A percentile compares a stretch with the other conserved stretches of the same genome.
Evolutionary conservation across 345 rosid species (phyloP).

Genomic region (Capsella bursapastoris): DNA sequence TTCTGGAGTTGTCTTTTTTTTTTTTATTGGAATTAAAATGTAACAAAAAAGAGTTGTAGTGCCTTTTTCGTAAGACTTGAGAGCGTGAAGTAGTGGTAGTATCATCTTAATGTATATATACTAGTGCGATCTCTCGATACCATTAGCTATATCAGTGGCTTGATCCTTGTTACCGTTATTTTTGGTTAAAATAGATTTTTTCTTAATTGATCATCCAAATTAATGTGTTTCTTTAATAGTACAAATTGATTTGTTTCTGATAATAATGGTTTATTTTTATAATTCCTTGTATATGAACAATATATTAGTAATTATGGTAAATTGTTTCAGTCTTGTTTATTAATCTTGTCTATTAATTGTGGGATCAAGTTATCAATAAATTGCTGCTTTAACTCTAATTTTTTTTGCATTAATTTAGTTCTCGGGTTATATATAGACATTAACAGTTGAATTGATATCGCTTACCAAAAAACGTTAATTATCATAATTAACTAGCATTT

Average conservation of each 20-base stretch:
- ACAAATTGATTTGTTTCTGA: constrained; percentile 5
- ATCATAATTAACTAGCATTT: neutral
- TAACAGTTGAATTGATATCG: neutral
- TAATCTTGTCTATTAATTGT: neutral
- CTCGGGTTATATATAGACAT: neutral
- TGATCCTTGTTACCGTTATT: constrained; percentile 18
- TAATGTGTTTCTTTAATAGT: constrained; percentile 8
- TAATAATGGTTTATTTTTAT: neutral
- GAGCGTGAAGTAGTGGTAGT: neutral
- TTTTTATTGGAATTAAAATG: neutral
- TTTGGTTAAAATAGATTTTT: constrained; percentile 18
- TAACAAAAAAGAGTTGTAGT: neutral
- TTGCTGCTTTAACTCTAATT: neutral
- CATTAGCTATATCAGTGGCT: constrained; percentile 10
- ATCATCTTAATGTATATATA: constrained; percentile 16
- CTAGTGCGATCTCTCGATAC: constrained; percentile 10
- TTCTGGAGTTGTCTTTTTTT: neutral
- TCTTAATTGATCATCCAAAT: neutral
- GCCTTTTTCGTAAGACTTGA: neutral
- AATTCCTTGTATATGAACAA: neutral
- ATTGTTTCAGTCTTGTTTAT: constrained; percentile 23
- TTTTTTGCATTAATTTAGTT: neutral
- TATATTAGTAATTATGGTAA: constrained; percentile 33
- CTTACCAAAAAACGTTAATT: neutral
- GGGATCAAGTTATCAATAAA: neutral